A percentile compares a stretch with the other conserved stretches of the same genome.
These are phyloP conservation scores for Somion occarium DNA, from an alignment of 1,284 basidiomycete genomes.

Conservation along the genomic window DNA sequence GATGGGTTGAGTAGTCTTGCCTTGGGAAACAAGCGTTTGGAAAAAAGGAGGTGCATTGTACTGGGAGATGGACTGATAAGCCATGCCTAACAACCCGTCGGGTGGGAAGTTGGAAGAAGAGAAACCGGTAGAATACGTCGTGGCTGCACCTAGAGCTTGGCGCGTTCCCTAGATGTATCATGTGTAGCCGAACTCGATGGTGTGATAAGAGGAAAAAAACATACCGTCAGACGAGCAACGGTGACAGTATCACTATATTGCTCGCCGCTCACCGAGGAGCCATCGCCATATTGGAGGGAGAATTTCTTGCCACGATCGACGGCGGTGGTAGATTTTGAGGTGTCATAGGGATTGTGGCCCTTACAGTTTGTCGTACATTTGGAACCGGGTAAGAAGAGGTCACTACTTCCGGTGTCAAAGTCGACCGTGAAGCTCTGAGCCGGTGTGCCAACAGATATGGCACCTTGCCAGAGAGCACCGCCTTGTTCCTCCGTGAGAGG, in stretches of 20 bases:
- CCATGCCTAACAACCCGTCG: slow-evolving; percentile 49
- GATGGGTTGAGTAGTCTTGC: slow-evolving; percentile 31
- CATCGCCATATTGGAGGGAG: slow-evolving; percentile 36
- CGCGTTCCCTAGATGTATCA: slow-evolving; percentile 18
- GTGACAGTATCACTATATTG: slow-evolving; percentile 34
- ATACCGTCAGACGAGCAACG: background rate
- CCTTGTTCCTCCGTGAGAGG: slow-evolving; percentile 15
- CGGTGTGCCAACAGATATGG: slow-evolving; percentile 19
- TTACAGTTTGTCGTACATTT: slow-evolving; percentile 17
- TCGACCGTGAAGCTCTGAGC: slow-evolving; percentile 19
- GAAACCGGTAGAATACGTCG: slow-evolving; percentile 41
- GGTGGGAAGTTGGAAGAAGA: slow-evolving; percentile 30
- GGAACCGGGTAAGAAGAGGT: slow-evolving; percentile 23
- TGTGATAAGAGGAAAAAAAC: background rate
- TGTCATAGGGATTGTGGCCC: slow-evolving; percentile 5
- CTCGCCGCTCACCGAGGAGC: slow-evolving; percentile 31
- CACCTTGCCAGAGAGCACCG: slow-evolving; percentile 18
- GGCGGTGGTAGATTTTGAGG: background rate
- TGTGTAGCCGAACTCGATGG: no score
- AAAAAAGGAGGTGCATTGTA: slow-evolving; percentile 37
- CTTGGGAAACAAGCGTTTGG: slow-evolving; percentile 38
- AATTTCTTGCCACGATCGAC: slow-evolving; percentile 18
- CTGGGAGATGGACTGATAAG: slow-evolving; percentile 34
- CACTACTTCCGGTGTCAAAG: slow-evolving; percentile 26
- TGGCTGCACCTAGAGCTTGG: slow-evolving; percentile 40